A percentile compares a stretch with the other conserved stretches of the same genome.
Evolutionary conservation across 345 rosid genomes (phyloP).

Genomic region (Angophora floribunda): DNA sequence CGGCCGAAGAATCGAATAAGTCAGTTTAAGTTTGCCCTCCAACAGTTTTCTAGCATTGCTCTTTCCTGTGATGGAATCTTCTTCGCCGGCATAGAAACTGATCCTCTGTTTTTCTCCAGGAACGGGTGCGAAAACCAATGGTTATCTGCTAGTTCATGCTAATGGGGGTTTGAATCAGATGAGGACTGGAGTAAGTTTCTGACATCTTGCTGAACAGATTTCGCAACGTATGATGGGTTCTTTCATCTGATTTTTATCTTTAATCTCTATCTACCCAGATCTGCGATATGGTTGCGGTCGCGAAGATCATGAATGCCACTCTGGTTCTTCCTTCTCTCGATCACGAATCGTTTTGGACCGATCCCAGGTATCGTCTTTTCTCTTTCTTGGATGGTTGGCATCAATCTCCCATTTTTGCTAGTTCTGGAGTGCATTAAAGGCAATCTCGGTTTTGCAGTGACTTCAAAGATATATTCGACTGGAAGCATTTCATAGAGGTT

Average conservation of each 20-base stretch:
- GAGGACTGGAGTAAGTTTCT: slow-evolving; percentile 89
- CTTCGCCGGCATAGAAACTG: neutral
- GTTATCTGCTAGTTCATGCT: slow-evolving; percentile 86
- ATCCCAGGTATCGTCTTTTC: slow-evolving; percentile 60
- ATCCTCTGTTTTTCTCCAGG: slow-evolving; percentile 13
- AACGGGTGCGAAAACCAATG: slow-evolving; percentile 38
- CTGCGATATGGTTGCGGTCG: slow-evolving; percentile 97
- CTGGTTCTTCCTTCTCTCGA: slow-evolving; percentile 95
- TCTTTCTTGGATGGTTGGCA: neutral
- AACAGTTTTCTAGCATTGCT: neutral
- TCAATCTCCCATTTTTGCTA: neutral
- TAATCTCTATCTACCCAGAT: slow-evolving; percentile 36
- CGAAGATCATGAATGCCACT: slow-evolving; percentile 94
- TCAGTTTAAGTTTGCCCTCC: slow-evolving; percentile 9
- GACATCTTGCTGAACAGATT: neutral
- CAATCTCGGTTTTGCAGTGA: slow-evolving; percentile 33
- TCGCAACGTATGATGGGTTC: neutral
- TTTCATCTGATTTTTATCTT: neutral
- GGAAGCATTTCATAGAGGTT: slow-evolving; percentile 77
- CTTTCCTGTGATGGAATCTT: neutral
- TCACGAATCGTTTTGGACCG: slow-evolving; percentile 96
- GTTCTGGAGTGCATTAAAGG: neutral
- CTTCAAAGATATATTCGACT: slow-evolving; percentile 93
- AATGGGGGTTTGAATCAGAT: slow-evolving; percentile 99
- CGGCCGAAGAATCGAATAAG: slow-evolving; percentile 50